Percentiles rank a stretch among this genome's conserved stretches.
Evolutionary conservation across 768 basidiomycete genomes (phyloP).

Genomic region (Tulasnella sp.): DNA sequence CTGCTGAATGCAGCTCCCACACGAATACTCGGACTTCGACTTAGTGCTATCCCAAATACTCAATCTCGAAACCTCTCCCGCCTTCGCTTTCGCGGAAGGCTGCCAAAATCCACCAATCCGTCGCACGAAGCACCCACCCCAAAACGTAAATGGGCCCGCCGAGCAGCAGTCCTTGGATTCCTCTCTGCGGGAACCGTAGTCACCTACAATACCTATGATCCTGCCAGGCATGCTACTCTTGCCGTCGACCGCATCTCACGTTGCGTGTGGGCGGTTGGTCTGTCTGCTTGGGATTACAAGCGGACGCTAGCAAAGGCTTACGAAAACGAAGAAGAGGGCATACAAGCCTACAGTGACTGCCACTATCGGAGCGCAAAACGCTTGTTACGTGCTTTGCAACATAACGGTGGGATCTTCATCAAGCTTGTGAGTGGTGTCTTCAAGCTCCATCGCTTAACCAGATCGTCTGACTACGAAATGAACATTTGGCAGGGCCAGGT

Average conservation of each 20-base stretch:
- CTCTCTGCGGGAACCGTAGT: not conserved
- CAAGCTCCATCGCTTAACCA: not conserved
- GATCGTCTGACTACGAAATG: not conserved
- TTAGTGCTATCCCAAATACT: not conserved
- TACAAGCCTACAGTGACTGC: slow-evolving; percentile 64
- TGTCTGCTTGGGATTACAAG: slow-evolving; percentile 70
- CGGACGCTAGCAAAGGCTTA: slow-evolving; percentile 55
- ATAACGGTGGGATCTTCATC: slow-evolving; percentile 87
- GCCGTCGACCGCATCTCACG: slow-evolving; percentile 40
- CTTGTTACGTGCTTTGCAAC: slow-evolving; percentile 75
- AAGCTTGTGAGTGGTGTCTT: slow-evolving; percentile 45
- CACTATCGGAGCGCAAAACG: slow-evolving; percentile 78
- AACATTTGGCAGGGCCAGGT: slow-evolving; percentile 11
- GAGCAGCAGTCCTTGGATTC: slow-evolving; percentile 4
- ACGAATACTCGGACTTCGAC: not conserved
- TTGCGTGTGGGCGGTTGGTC: slow-evolving; percentile 46
- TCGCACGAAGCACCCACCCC: not conserved
- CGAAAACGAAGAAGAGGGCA: slow-evolving; percentile 47
- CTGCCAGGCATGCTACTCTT: slow-evolving; percentile 69
- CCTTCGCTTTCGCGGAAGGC: slow-evolving; percentile 2
- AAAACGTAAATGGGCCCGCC: slow-evolving; percentile 20
- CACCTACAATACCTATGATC: slow-evolving; percentile 62
- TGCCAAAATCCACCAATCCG: slow-evolving; percentile 1
- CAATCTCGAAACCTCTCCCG: not conserved
- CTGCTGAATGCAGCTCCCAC: not conserved